Percentiles rank a stretch among this genome's conserved stretches.
These are phyloP conservation scores for Colletotrichum orchidophilum DNA, from an alignment of 2,329 filamentous ascomycete genomes.

Conservation along the genomic window DNA sequence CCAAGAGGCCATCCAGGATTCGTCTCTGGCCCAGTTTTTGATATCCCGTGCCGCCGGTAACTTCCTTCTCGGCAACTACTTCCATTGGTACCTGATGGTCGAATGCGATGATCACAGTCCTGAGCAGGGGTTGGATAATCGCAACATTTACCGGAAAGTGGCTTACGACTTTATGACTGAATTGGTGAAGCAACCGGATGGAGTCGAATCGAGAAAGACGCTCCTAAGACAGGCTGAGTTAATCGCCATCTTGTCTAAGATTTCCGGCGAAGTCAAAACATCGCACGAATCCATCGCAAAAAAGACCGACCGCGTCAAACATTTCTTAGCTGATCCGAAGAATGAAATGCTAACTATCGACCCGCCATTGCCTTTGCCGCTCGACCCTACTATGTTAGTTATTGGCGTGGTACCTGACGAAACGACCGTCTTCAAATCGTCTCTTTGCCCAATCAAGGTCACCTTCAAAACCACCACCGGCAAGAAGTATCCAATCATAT, in stretches of 20 bases:
- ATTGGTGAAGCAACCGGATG: conserved; percentile 76
- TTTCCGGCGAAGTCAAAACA: conserved; percentile 87
- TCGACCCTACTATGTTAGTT: conserved; percentile 85
- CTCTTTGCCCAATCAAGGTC: conserved; percentile 88
- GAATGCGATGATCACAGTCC: conserved; percentile 89
- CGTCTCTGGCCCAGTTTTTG: conserved; percentile 88
- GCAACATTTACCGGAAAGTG: conserved; percentile 89
- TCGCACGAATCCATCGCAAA: conserved; percentile 80
- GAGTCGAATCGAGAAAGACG: conserved; percentile 77
- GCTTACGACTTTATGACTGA: conserved; percentile 97
- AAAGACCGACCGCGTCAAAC: conserved; percentile 87
- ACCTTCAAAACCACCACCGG: conserved; percentile 86
- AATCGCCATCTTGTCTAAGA: conserved; percentile 84
- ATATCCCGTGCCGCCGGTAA: conserved; percentile 89
- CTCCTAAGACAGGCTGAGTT: conserved; percentile 90
- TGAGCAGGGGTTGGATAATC: conserved; percentile 78
- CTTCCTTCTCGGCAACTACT: conserved; percentile 90
- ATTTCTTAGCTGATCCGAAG: conserved; percentile 85
- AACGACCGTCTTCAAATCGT: conserved; percentile 94
- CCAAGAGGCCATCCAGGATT: conserved; percentile 73
- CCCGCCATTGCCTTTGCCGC: conserved; percentile 84
- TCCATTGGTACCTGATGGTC: conserved; percentile 99
- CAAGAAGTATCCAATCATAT: conserved; percentile 88
- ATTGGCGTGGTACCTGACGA: conserved; percentile 85
- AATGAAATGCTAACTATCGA: conserved; percentile 88